phyloP scores from a whole-genome alignment of 306 rosid species.

The Begonia masoniana region DNA sequence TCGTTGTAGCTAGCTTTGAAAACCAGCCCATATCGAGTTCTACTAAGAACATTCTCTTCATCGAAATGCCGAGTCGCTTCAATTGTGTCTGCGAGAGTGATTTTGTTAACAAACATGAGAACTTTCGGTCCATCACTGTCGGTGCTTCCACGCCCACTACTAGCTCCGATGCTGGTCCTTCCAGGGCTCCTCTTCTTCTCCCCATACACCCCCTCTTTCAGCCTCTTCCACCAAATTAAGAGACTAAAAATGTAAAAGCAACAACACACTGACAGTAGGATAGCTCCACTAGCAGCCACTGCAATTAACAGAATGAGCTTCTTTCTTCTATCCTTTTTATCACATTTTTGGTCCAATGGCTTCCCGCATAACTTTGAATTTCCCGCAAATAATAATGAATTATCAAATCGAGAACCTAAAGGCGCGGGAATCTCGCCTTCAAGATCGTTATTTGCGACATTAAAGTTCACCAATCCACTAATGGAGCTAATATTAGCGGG shows the following conservation, averaged over 20 bases:
- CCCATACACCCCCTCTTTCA: constrained; percentile 47
- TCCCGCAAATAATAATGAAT: constrained; percentile 38
- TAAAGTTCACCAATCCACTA: constrained; percentile 39
- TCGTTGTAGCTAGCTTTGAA: constrained; percentile 86
- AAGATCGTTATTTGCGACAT: constrained; percentile 58
- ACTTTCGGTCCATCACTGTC: constrained; percentile 78
- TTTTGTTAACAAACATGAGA: constrained; percentile 79
- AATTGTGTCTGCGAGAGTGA: constrained; percentile 73
- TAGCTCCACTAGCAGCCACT: constrained; percentile 41
- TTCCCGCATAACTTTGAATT: constrained; percentile 57
- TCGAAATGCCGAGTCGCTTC: constrained; percentile 91
- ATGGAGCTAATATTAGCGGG: constrained; percentile 43
- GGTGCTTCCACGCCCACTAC: constrained; percentile 77
- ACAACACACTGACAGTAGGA: constrained; percentile 44
- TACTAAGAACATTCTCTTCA: constrained; percentile 83
- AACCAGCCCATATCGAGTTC: constrained; percentile 64
- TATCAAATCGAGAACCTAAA: constrained; percentile 57
- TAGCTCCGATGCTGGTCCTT: constrained; percentile 66
- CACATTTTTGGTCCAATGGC: constrained; percentile 43
- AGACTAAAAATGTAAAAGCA: constrained; percentile 79
- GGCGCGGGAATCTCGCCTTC: constrained; percentile 58
- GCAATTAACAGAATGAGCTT: constrained; percentile 47
- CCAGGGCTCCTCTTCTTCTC: constrained; percentile 81
- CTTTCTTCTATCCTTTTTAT: constrained; percentile 27
- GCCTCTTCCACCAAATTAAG: constrained; percentile 69